A percentile compares a stretch with the other conserved stretches of the same genome.
Conservation (phyloP, 2,329 filamentous ascomycete genomes). For the Tetracladium maxilliforme region DNA sequence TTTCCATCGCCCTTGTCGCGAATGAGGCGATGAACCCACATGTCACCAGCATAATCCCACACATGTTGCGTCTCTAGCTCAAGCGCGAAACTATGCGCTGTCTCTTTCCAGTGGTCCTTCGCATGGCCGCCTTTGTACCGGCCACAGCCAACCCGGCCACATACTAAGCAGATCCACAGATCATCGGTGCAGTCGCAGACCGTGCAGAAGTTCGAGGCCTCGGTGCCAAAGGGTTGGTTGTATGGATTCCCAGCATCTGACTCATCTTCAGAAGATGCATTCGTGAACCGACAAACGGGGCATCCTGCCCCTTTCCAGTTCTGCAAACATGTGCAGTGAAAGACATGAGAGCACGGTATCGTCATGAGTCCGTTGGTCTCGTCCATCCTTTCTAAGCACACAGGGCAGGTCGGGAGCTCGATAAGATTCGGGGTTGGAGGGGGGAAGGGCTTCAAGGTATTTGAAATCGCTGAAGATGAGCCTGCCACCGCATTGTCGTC, state of each 20-base stretch:
- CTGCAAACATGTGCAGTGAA: conserved; percentile 89
- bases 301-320: conserved; percentile 94
- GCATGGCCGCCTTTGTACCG: conserved; percentile 89
- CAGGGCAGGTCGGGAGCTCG: conserved; percentile 88
- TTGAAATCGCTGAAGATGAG: conserved; percentile 26
- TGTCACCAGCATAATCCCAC: conserved; percentile 94
- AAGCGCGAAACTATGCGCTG: conserved; percentile 80
- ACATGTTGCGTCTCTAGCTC: conserved; percentile 90
- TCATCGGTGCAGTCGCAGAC: conserved; percentile 70
- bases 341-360: conserved; percentile 93
- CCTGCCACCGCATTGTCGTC: conserved; percentile 10
- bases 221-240: conserved; percentile 43
- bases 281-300: conserved; percentile 85
- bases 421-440: conserved; percentile 68
- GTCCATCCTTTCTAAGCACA: conserved; percentile 96
- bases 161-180: conserved; percentile 91
- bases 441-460: conserved; percentile 41
- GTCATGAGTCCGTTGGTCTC: conserved; percentile 91
- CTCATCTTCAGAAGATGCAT: conserved; percentile 16
- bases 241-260: conserved; percentile 22
- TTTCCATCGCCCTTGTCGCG: conserved; percentile 89
- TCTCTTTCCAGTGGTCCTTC: conserved; percentile 84
- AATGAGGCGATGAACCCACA: conserved; percentile 90
- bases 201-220: conserved; percentile 57
- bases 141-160: conserved; percentile 83